Evolutionary conservation across 768 basidiomycete species (phyloP).

Genomic region (Leccinum uliginosum): DNA sequence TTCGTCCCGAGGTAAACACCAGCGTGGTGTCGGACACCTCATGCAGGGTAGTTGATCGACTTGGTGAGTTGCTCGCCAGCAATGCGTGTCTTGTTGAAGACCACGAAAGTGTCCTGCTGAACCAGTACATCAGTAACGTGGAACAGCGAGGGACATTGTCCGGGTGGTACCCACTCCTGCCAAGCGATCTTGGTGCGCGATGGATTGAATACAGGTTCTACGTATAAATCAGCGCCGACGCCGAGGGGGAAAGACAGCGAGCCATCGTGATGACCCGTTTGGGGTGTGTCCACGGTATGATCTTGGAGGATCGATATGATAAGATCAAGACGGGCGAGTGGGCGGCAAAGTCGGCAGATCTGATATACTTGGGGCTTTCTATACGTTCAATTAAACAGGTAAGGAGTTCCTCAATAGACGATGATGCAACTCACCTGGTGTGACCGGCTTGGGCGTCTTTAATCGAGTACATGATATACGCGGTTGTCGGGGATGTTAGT

Average conservation of each 20-base stretch:
- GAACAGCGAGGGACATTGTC: no score
- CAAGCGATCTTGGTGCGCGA: slow-evolving; percentile 56
- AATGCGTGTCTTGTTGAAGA: slow-evolving; percentile 39
- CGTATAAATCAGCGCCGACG: slow-evolving; percentile 70
- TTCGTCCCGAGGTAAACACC: no score
- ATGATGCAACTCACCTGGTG: slow-evolving; percentile 46
- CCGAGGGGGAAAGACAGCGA: slow-evolving; percentile 48
- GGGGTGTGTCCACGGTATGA: slow-evolving; percentile 45
- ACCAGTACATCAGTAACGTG: slow-evolving; percentile 44
- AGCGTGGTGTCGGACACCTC: no score
- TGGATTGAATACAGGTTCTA: slow-evolving; percentile 52
- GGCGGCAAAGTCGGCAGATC: slow-evolving; percentile 61
- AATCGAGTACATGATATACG: slow-evolving; percentile 49
- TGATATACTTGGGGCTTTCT: slow-evolving; percentile 33
- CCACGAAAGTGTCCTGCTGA: slow-evolving; percentile 25
- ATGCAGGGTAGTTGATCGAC: no score
- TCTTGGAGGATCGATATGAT: slow-evolving; percentile 67
- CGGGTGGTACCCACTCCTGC: slow-evolving; percentile 65
- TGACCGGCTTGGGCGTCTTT: slow-evolving; percentile 43
- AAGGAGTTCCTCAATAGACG: not conserved
- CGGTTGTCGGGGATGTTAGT: slow-evolving; percentile 51
- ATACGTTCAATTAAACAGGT: not conserved
- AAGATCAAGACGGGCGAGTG: slow-evolving; percentile 56
- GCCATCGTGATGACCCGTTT: slow-evolving; percentile 42
- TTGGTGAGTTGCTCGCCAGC: no score